phyloP scores from a whole-genome alignment of 2,329 filamentous ascomycete genomes.

The Knufia petricola region DNA sequence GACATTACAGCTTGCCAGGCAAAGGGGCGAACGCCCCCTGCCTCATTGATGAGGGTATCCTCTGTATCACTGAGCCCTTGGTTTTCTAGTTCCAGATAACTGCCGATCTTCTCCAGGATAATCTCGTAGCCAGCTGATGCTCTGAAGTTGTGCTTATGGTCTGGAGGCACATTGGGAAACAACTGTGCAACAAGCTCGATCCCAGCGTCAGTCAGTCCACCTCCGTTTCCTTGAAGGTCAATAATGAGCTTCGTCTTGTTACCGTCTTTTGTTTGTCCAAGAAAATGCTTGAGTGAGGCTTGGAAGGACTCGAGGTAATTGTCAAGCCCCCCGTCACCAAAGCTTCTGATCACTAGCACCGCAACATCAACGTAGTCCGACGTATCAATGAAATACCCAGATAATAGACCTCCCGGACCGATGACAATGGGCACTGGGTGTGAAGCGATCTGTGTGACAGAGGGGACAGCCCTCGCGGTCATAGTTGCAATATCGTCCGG shows the following conservation, averaged over 20 bases:
- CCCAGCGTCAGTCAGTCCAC: constrained; percentile 43
- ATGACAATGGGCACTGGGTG: constrained; percentile 31
- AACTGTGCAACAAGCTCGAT: constrained; percentile 46
- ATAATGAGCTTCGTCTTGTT: constrained; percentile 55
- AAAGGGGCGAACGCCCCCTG: constrained; percentile 21
- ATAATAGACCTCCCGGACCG: constrained; percentile 27
- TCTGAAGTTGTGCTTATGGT: constrained; percentile 39
- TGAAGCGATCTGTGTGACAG: constrained; percentile 13
- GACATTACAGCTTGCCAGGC: constrained; percentile 25
- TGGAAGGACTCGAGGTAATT: constrained; percentile 28
- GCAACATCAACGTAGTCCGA: constrained; percentile 34
- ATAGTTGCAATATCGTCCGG: constrained; percentile 16
- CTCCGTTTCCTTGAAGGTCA: constrained; percentile 53
- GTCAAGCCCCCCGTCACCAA: constrained; percentile 23
- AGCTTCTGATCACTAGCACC: constrained; percentile 36
- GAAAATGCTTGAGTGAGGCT: constrained; percentile 34
- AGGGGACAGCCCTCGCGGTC: constrained; percentile 23
- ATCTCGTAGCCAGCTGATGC: constrained; percentile 30
- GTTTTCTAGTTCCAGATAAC: constrained; percentile 27
- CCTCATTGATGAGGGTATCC: constrained; percentile 7
- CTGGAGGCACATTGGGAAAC: constrained; percentile 39
- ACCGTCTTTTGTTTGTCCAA: constrained; percentile 35
- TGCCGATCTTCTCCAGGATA: background rate
- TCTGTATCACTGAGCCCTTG: constrained; percentile 17
- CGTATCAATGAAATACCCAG: constrained; percentile 37